Evolutionary conservation across 1,139 yeast species (phyloP).

Genomic region (Eremothecium sinecaudum): DNA sequence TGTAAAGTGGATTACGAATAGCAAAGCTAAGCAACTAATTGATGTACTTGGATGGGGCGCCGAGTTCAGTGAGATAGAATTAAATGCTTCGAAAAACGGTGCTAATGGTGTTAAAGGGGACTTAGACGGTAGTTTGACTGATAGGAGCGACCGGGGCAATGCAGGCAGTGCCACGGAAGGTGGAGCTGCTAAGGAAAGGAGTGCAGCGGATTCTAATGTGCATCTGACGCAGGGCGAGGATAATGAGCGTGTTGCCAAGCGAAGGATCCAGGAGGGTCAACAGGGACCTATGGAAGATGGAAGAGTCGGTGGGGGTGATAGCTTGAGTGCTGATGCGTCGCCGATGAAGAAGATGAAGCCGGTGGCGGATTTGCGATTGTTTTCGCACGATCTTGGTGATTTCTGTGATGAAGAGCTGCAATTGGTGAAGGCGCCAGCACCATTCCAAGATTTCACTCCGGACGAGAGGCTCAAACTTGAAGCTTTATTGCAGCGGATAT

Average conservation of each 20-base stretch:
- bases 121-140: not conserved
- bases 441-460: constrained; percentile 7
- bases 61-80: constrained; percentile 9
- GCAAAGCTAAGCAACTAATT: constrained; percentile 19
- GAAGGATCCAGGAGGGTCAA: not conserved
- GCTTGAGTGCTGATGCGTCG: constrained; percentile 12
- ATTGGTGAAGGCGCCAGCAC: constrained; percentile 5
- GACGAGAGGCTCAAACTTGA: constrained; percentile 25
- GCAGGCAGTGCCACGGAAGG: constrained; percentile 6
- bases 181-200: not conserved
- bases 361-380: constrained; percentile 13
- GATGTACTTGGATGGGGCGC: constrained; percentile 9
- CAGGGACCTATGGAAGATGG: constrained; percentile 1
- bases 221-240: not conserved
- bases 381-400: constrained; percentile 19
- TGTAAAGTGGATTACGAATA: constrained; percentile 25
- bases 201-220: not conserved
- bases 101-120: constrained; percentile 3
- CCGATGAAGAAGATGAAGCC: constrained; percentile 23
- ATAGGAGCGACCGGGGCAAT: constrained; percentile 4
- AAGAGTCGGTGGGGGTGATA: not conserved
- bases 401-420: constrained; percentile 3
- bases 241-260: not conserved
- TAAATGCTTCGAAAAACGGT: constrained; percentile 3
- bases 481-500: constrained; percentile 24